Evolutionary conservation across 371 early-diverging fungal genomes (phyloP).

Genomic region (Chytridium lagenaria): DNA sequence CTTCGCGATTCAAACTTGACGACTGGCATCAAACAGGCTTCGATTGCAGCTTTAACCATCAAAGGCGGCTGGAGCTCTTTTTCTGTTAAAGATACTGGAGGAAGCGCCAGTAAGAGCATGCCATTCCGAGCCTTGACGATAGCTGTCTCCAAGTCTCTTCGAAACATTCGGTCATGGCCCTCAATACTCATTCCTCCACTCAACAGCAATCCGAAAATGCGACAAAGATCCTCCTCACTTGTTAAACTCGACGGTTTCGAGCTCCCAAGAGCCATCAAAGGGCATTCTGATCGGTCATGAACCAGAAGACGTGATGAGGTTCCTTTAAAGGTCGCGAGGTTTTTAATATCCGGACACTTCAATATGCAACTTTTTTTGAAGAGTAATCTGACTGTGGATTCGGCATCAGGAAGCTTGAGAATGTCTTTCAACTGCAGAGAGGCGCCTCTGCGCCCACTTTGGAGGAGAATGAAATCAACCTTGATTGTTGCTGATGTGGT

Average conservation of each 20-base stretch:
- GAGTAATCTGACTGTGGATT: background rate
- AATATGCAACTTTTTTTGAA: background rate
- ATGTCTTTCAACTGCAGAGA: background rate
- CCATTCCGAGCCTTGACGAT: background rate
- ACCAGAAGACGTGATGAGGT: background rate
- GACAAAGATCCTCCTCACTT: background rate
- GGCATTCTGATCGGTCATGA: background rate
- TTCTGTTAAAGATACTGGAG: background rate
- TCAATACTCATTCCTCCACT: background rate
- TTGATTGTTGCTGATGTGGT: background rate
- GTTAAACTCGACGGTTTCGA: background rate
- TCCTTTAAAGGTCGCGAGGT: background rate
- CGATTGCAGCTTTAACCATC: background rate
- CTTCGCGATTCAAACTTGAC: background rate
- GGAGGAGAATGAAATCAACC: background rate
- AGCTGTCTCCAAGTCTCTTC: background rate
- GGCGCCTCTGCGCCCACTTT: background rate
- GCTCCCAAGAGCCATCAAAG: background rate
- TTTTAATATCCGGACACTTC: background rate
- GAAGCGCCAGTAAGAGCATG: background rate
- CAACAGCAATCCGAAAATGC: background rate
- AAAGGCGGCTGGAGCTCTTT: background rate
- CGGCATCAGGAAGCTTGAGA: background rate
- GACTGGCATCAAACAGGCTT: background rate
- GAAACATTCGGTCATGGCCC: background rate